Evolutionary conservation across 331 rosid genomes (phyloP).

Genomic region (Malus hybrid): DNA sequence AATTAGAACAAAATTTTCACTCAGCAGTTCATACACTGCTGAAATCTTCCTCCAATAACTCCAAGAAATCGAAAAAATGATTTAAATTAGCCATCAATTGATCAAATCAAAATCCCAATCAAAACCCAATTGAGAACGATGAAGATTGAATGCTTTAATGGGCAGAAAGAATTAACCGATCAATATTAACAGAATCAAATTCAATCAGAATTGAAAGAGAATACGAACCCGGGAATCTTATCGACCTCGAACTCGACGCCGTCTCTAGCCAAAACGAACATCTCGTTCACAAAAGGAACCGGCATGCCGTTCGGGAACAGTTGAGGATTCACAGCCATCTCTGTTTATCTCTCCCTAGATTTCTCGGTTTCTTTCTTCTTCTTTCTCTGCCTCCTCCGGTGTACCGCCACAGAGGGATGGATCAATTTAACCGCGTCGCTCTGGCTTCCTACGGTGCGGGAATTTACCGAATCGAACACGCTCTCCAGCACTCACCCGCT

Average conservation of each 20-base stretch:
- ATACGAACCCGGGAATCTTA: slow-evolving; percentile 79
- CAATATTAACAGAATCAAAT: background rate
- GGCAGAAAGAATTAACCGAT: background rate
- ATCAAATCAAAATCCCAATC: background rate
- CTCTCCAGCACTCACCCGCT: background rate
- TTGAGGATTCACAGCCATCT: slow-evolving; percentile 89
- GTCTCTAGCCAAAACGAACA: slow-evolving; percentile 83
- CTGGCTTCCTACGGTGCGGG: background rate
- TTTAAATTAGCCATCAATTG: background rate
- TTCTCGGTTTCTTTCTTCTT: background rate
- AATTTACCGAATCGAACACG: background rate
- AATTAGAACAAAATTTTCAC: background rate
- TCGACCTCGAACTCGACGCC: slow-evolving; percentile 87
- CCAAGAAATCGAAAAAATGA: background rate
- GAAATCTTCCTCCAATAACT: background rate
- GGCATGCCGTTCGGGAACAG: slow-evolving; percentile 77
- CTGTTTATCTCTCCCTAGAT: background rate
- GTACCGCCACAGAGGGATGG: background rate
- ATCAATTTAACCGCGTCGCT: background rate
- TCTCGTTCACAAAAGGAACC: slow-evolving; percentile 73
- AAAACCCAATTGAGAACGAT: background rate
- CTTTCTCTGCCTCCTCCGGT: background rate
- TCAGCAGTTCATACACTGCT: background rate
- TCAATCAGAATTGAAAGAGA: background rate
- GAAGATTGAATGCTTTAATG: background rate